Base-by-base conservation (phyloP, 1,284 basidiomycete genomes). In the Farysia itapuensis region DNA sequence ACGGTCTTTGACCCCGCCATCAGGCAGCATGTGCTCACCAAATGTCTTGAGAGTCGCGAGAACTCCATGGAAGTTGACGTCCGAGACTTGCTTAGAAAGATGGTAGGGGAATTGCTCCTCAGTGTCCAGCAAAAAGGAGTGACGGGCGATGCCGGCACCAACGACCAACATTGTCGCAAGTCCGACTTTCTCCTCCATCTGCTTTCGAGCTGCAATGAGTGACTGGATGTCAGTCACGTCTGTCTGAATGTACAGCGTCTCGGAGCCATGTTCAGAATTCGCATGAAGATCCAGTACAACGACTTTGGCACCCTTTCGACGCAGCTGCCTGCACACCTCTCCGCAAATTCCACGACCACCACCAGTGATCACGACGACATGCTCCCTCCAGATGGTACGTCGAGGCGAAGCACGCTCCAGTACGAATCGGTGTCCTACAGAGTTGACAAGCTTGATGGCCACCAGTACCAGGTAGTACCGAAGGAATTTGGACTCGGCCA, bases 321-420 rank as follows among this genome's bases (percentile, higher is more conserved):
- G 46, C 3, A 69, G 48, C 13, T 51, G 15, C 29, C 45, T 57
- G 38, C 38, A 44, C 1, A 64, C 47, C 19, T 56, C 54, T 11
- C 59, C 66, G 23, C 57, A 51, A 30, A 69, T 67, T 13, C 66
- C 66, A 15, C 66, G 28, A n/a, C 64, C 64, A 22, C 53, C 66
- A 13, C 66, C 66, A 0, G 64, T 56, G 47, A 69, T 60, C 25
- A 69, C 64, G 0, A 69, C 59, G 5, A 69, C 41, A 24, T 69
- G 66, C 25, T 67, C 51, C 24, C 22, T 21, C 63, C 63, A 69
- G 16, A 48, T 23, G 11, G 67, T 64, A 15, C 25, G 24, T 7
- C 64, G 37, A 3, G 38, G 51, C 5, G 46, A 18, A 9, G 49
- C 31, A 6, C 56, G 46, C 23, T 69, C 39, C 18, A 67, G 44